These are phyloP conservation scores for Cyphellophora attinorum DNA, from an alignment of 2,329 filamentous ascomycete species.

Conservation along the genomic window DNA sequence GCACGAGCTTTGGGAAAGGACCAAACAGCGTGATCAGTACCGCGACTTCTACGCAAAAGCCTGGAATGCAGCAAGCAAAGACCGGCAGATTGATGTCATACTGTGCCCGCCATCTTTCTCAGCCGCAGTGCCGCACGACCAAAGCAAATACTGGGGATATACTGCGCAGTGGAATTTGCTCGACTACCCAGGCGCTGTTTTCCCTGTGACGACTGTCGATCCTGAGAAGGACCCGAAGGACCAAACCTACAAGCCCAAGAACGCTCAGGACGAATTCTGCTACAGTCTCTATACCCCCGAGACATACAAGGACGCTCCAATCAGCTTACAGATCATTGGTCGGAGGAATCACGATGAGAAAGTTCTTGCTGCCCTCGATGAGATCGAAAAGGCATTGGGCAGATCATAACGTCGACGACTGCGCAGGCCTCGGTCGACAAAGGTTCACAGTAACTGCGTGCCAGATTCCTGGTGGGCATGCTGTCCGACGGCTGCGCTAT, in stretches of 20 bases:
- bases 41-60: conserved; percentile 34
- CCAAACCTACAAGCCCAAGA: conserved; percentile 12
- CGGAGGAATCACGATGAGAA: conserved; percentile 47
- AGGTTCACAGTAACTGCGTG: no score
- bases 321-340: conserved; percentile 46
- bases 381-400: conserved; percentile 24
- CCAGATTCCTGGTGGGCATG: no score
- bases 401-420: no score
- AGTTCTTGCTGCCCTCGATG: conserved; percentile 26
- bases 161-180: conserved; percentile 60
- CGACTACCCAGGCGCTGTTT: conserved; percentile 55
- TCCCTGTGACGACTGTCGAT: conserved; percentile 45
- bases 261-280: conserved; percentile 36
- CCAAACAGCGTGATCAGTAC: conserved; percentile 35
- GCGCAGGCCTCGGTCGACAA: no score
- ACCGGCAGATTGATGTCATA: conserved; percentile 46
- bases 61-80: conserved; percentile 36
- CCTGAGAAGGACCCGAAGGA: conserved; percentile 28
- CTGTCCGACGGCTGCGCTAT: no score
- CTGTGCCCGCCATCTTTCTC: conserved; percentile 30
- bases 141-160: conserved; percentile 54
- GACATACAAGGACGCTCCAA: conserved; percentile 39
- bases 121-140: conserved; percentile 36
- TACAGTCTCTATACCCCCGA: conserved; percentile 34
- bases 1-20: conserved; percentile 30